Evolutionary conservation across 2,329 filamentous ascomycete genomes (phyloP), one percentile per base, ranked within the genome.

Genomic region (Basipetospora chlamydospora): DNA sequence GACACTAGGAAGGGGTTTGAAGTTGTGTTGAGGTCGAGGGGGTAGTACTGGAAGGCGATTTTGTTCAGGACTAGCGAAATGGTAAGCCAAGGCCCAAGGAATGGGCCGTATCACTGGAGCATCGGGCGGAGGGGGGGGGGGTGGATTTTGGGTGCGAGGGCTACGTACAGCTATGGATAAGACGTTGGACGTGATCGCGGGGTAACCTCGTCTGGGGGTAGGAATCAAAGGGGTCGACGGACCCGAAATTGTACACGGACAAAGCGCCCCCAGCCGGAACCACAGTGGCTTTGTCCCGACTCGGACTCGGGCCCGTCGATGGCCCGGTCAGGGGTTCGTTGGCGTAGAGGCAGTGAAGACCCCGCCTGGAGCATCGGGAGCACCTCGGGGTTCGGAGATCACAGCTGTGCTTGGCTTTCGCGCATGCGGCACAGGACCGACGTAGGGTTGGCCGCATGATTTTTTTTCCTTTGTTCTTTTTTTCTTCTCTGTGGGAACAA

Each of bases 1-100:
- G 67, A 72, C 6, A 71, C 52, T 13, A 74, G 52, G 41, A 74
- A 74, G 0, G 70, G 70, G 43, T 74, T 74, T 6, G 70, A 68
- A 0, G 49, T 49, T n/a, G 58, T 46, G 41, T 57, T 61, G 6
- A 70, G 52, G 35, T 74, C 70, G 15, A 73, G 53, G 1, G 70
- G 70, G 44, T 74, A 74, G 44, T 73, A 74, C 42, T 73, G 64
- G 35, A 74, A 74, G 0, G 69, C 67, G 32, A 75, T 73, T 30
- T 65, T 70, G 28, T 63, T 58, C 3, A 73, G 52, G 42, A 75
- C 70, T 72, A 37, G 10, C n/a, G n/a, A n/a, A 28, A 20, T n/a
- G 3, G 37, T 47, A 26, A 50, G 52, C 45, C 26, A 13, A 17
- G n/a, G n/a, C n/a, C n/a, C n/a, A n/a, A n/a, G n/a, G n/a, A n/a